These are phyloP conservation scores for Dimocarpus longan DNA, from an alignment of 345 rosid genomes.

Conservation along the genomic window DNA sequence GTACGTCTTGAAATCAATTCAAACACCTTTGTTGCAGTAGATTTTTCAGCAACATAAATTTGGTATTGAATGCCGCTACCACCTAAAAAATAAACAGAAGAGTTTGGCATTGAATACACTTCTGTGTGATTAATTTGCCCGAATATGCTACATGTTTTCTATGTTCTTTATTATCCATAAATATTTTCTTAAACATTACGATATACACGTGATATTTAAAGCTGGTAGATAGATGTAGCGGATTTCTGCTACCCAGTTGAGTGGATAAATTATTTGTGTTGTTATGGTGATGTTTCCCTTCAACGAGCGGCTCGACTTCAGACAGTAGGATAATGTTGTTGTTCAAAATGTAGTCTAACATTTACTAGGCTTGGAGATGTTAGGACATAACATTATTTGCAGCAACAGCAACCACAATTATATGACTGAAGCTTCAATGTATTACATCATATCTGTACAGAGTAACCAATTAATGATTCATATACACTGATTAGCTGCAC, in stretches of 20 bases:
- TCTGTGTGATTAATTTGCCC: background rate
- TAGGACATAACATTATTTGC: too few relatives aligned
- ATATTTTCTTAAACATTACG: background rate
- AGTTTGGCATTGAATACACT: constrained; percentile 9
- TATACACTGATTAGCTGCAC: too few relatives aligned
- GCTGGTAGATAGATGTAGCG: background rate
- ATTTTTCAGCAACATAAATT: constrained; percentile 16
- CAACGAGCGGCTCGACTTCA: background rate
- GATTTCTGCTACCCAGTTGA: constrained; percentile 3
- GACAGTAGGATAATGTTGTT: background rate
- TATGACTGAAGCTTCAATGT: background rate
- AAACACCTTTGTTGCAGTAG: constrained; percentile 2
- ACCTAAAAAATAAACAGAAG: constrained; percentile 1
- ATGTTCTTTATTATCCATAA: background rate
- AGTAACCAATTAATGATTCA: too few relatives aligned
- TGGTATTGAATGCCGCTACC: constrained; percentile 16
- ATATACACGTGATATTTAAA: background rate
- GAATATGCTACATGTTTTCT: background rate
- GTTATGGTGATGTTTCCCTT: background rate
- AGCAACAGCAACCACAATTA: background rate
- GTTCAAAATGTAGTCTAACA: background rate
- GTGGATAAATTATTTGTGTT: background rate
- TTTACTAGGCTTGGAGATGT: too few relatives aligned
- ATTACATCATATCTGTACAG: too few relatives aligned
- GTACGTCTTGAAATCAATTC: background rate